Evolutionary conservation across 2,329 filamentous ascomycete species (phyloP), one percentile per base, ranked within the genome.

Genomic region (Neofusicoccum umdonicola): DNA sequence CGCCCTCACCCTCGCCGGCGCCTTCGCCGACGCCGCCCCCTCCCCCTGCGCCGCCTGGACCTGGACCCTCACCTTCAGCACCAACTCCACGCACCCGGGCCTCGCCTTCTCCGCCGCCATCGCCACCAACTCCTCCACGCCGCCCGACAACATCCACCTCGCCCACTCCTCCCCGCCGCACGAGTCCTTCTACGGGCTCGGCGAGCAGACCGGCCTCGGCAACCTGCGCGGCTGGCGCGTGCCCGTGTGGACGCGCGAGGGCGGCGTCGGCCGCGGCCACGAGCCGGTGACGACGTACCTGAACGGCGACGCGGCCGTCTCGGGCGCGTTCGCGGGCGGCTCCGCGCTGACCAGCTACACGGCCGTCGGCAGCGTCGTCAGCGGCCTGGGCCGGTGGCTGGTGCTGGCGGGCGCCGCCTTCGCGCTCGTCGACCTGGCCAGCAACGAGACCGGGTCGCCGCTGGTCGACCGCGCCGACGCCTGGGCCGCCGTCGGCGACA

Each of bases 261-360:
- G 71, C 62, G 72, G 72, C 39, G 71, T 72, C 15, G 71, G 72
- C 7, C 67, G 71, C n/a, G 71, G 72, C 7, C 69, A 70, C 44
- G 65, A 72, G 64, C 71, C 71, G 2, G 66, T 73, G 19, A 72
- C 71, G 6, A 65, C 65, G 7, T 57, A 69, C 45, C 64, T 66
- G 48, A 73, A 74, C 52, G 68, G 64, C 27, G 68, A 70, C 63
- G 67, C 35, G 9, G 15, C 45, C 17, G 2, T 65, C 11, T 12
- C 34, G 13, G 63, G 70, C 7, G 65, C 63, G 1, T 70, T 73
- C 57, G 65, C 68, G 12, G 75, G 75, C 15, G 75, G 75, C 19
- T 68, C 74, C 56, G 63, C 66, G 8, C 74, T 72, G 67, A 77
- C 74, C 3, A 72, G 75, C 1, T 77, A 77, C 65, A 74, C 73